Percentiles rank a stretch among this genome's conserved stretches.
These are phyloP conservation scores for Echium plantagineum DNA, from an alignment of 257 asterid species.

Conservation along the genomic window DNA sequence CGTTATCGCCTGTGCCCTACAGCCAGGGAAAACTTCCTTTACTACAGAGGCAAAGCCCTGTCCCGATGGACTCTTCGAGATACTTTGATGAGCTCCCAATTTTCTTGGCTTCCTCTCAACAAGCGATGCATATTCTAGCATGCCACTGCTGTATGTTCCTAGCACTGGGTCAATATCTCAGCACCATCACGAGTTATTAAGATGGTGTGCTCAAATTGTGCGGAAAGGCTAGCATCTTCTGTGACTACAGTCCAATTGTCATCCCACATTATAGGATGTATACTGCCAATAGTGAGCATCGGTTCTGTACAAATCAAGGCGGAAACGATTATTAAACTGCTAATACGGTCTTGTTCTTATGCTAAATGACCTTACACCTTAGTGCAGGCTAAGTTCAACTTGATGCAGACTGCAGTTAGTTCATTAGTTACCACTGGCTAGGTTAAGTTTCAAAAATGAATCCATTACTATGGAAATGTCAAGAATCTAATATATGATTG, in stretches of 20 bases:
- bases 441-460: too few relatives aligned
- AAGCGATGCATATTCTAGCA: background rate
- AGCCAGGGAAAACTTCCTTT: too few relatives aligned
- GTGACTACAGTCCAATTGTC: slow-evolving; percentile 94
- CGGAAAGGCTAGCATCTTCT: slow-evolving; percentile 88
- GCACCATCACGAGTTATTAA: slow-evolving; percentile 70
- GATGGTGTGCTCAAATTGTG: slow-evolving; percentile 94
- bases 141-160: background rate
- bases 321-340: background rate
- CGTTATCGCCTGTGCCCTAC: too few relatives aligned
- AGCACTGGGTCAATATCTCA: slow-evolving; percentile 73
- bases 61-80: background rate
- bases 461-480: too few relatives aligned
- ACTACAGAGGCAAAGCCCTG: background rate
- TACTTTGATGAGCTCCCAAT: background rate
- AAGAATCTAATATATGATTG: too few relatives aligned
- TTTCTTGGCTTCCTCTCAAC: background rate
- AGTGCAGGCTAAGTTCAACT: too few relatives aligned
- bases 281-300: slow-evolving; percentile 86
- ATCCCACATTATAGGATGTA: slow-evolving; percentile 68
- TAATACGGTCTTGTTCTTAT: too few relatives aligned
- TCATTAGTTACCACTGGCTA: too few relatives aligned
- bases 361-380: too few relatives aligned
- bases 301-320: slow-evolving; percentile 48
- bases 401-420: too few relatives aligned